phyloP scores from a whole-genome alignment of 1,139 yeast genomes.

The Suhomyces kunorum region DNA sequence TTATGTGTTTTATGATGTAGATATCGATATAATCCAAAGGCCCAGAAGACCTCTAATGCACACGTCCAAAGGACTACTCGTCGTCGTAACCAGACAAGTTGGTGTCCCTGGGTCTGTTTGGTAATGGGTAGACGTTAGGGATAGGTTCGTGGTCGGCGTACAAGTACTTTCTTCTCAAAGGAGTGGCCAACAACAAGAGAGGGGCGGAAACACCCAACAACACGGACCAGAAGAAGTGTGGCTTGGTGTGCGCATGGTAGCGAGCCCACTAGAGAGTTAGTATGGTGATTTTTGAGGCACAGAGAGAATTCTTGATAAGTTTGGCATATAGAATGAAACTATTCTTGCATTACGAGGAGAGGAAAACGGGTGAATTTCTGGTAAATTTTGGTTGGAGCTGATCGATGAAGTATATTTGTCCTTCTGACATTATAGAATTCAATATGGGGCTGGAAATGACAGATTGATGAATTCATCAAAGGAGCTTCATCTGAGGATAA shows the following conservation, averaged over 20 bases:
- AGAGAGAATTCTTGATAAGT: too few relatives aligned
- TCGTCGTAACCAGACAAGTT: slow-evolving; percentile 60
- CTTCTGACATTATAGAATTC: too few relatives aligned
- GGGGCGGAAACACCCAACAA: slow-evolving; percentile 72
- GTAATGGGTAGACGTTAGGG: slow-evolving; percentile 71
- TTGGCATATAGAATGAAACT: too few relatives aligned
- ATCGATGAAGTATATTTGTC: too few relatives aligned
- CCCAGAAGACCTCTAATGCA: slow-evolving; percentile 10
- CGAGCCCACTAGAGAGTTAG: slow-evolving; percentile 65
- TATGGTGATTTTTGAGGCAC: too few relatives aligned
- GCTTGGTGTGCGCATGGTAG: slow-evolving; percentile 76
- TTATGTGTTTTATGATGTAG: slow-evolving; percentile 3
- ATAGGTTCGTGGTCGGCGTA: slow-evolving; percentile 69
- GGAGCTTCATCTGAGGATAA: too few relatives aligned
- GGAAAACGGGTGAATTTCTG: too few relatives aligned
- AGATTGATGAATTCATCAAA: too few relatives aligned
- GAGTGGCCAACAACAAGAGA: slow-evolving; percentile 59
- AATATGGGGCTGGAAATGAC: too few relatives aligned
- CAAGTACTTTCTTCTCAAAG: slow-evolving; percentile 67
- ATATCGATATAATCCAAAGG: slow-evolving; percentile 1
- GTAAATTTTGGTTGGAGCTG: too few relatives aligned
- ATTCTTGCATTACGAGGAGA: too few relatives aligned
- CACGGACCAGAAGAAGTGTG: slow-evolving; percentile 74
- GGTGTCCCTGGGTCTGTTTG: slow-evolving; percentile 54
- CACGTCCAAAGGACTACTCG: slow-evolving; percentile 19